phyloP scores from a whole-genome alignment of 176 grass and related monocot species.

The Areca catechu region DNA sequence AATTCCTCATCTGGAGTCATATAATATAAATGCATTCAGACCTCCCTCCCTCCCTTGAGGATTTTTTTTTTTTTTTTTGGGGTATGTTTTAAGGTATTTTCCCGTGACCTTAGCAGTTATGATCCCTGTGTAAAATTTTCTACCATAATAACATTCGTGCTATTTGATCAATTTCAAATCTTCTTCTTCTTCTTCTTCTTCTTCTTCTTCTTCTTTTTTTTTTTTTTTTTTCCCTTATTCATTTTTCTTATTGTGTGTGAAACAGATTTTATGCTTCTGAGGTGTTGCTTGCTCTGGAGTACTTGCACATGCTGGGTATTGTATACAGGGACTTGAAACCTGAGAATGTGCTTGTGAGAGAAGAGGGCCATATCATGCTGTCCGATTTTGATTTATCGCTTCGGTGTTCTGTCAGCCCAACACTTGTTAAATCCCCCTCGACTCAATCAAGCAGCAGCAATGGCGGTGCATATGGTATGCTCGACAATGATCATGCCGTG shows the following conservation, averaged over 20 bases:
- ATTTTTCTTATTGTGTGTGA: not conserved
- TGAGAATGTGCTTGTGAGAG: slow-evolving; percentile 72
- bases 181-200: too few relatives aligned
- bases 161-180: too few relatives aligned
- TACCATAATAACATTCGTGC: too few relatives aligned
- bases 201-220: too few relatives aligned
- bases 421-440: slow-evolving; percentile 62
- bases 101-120: too few relatives aligned
- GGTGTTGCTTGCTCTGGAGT: slow-evolving; percentile 80
- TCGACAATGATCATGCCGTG: slow-evolving; percentile 15
- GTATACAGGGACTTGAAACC: slow-evolving; percentile 86
- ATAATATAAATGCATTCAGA: too few relatives aligned
- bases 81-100: too few relatives aligned
- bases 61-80: too few relatives aligned
- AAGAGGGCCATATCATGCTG: slow-evolving; percentile 90
- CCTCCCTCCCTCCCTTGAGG: too few relatives aligned
- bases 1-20: too few relatives aligned
- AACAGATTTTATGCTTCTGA: slow-evolving; percentile 73
- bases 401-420: slow-evolving; percentile 70
- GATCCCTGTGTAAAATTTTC: too few relatives aligned
- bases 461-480: slow-evolving; percentile 3
- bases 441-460: slow-evolving; percentile 14
- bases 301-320: slow-evolving; percentile 89
- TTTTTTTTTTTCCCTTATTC: too few relatives aligned
- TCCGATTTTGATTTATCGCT: slow-evolving; percentile 91